Conservation (phyloP, 345 rosid genomes). For the Pugionium dolabratum region DNA sequence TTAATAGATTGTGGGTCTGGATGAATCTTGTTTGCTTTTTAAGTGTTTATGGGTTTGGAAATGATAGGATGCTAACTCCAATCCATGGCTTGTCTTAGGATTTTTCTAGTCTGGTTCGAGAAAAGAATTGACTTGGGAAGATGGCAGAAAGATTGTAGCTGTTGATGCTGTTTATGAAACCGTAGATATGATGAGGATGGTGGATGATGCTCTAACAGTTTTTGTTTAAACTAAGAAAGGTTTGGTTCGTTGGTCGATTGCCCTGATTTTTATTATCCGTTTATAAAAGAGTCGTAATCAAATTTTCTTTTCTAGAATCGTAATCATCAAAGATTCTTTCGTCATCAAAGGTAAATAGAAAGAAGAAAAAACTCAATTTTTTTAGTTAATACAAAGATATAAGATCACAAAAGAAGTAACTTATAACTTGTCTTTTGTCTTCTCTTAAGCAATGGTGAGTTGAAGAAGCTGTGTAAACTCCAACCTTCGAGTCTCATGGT, state of each 20-base stretch:
- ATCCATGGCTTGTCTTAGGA: conserved; percentile 41
- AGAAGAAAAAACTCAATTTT: neutral
- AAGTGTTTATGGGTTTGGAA: conserved; percentile 11
- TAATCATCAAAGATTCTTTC: neutral
- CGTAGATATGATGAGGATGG: conserved; percentile 59
- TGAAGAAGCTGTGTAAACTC: conserved; percentile 66
- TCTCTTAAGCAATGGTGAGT: conserved; percentile 49
- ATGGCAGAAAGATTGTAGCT: conserved; percentile 59
- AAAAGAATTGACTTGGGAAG: conserved; percentile 55
- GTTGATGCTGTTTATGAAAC: conserved; percentile 68
- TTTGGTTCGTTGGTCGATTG: conserved; percentile 3
- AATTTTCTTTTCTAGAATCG: no score
- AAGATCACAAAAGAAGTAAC: neutral
- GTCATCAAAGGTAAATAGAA: neutral
- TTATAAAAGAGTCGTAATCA: neutral
- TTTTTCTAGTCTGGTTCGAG: conserved; percentile 68
- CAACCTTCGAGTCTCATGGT: conserved; percentile 70
- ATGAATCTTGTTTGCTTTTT: conserved; percentile 7
- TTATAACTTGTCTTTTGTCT: neutral
- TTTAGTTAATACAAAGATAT: neutral
- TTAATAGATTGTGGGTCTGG: conserved; percentile 8
- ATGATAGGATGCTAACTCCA: conserved; percentile 30
- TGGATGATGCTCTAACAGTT: conserved; percentile 21
- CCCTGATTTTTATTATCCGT: conserved; percentile 5
- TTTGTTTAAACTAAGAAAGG: conserved; percentile 7